Evolutionary conservation across 495 filamentous ascomycete genomes (phyloP).

Genomic region (Penicillium parvum): DNA sequence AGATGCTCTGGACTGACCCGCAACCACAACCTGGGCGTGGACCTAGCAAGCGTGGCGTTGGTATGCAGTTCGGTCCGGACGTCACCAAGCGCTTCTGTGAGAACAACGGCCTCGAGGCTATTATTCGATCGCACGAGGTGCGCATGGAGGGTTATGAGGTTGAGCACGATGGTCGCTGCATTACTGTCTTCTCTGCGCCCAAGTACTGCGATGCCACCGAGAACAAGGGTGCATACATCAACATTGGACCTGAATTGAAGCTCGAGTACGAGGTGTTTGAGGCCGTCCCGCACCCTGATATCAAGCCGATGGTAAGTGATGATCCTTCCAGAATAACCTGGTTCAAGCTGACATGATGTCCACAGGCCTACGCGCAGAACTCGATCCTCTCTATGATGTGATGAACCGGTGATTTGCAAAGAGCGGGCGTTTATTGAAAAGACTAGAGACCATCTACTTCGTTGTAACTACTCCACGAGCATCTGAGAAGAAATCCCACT

Average conservation of each 20-base stretch:
- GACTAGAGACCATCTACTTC: conserved; percentile 15
- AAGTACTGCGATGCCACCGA: conserved; percentile 97
- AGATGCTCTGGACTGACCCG: conserved; percentile 99
- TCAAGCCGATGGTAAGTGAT: conserved; percentile 81
- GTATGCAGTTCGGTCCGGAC: conserved; percentile 94
- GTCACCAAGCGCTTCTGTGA: conserved; percentile 97
- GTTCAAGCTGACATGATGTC: conserved; percentile 23
- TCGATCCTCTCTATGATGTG: conserved; percentile 67
- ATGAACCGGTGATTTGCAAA: conserved; percentile 27
- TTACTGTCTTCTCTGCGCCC: conserved; percentile 98
- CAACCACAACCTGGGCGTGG: conserved; percentile 80
- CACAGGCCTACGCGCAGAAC: conserved; percentile 75
- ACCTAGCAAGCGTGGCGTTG: conserved; percentile 94
- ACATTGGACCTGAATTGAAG: conserved; percentile 88
- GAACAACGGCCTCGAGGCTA: conserved; percentile 85
- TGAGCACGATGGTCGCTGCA: conserved; percentile 93
- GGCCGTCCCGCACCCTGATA: conserved; percentile 90
- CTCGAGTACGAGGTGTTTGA: conserved; percentile 89
- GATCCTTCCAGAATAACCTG: not conserved
- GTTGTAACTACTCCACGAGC: conserved; percentile 16
- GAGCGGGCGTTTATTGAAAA: conserved; percentile 22
- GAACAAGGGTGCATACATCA: conserved; percentile 98
- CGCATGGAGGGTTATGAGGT: conserved; percentile 97
- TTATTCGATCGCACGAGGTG: conserved; percentile 97
- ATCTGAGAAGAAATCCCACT: not conserved